Evolutionary conservation across 768 basidiomycete species (phyloP).

Genomic region (Tulasnella sp.): DNA sequence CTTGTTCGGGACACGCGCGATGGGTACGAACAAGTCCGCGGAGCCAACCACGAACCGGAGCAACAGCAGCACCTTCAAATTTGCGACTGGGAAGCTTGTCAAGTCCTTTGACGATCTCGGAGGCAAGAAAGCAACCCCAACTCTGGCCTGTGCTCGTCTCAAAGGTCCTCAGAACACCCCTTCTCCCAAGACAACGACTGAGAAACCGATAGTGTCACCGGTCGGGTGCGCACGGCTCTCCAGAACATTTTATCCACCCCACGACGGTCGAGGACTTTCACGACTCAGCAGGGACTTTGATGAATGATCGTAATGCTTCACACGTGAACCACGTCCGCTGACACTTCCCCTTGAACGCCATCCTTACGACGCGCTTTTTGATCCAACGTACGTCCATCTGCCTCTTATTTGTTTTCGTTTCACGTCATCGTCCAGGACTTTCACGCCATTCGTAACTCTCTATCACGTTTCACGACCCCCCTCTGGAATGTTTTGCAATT

Average conservation of each 20-base stretch:
- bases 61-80: neutral
- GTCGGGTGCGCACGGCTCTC: conserved; percentile 13
- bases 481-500: neutral
- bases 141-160: neutral
- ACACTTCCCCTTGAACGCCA: neutral
- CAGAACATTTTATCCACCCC: conserved; percentile 14
- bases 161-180: neutral
- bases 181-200: neutral
- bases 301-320: neutral
- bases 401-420: neutral
- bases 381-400: neutral
- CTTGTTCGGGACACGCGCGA: neutral
- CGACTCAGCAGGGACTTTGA: neutral
- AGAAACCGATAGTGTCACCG: conserved; percentile 2
- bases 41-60: neutral
- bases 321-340: neutral
- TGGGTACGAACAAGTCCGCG: neutral
- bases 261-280: conserved; percentile 4
- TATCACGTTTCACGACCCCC: neutral
- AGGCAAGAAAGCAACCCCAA: neutral
- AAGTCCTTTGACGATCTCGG: conserved; percentile 10
- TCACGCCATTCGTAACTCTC: neutral
- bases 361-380: neutral
- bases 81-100: neutral
- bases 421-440: neutral